Conservation (phyloP, 495 filamentous ascomycete species). For the Daldinia childiae region DNA sequence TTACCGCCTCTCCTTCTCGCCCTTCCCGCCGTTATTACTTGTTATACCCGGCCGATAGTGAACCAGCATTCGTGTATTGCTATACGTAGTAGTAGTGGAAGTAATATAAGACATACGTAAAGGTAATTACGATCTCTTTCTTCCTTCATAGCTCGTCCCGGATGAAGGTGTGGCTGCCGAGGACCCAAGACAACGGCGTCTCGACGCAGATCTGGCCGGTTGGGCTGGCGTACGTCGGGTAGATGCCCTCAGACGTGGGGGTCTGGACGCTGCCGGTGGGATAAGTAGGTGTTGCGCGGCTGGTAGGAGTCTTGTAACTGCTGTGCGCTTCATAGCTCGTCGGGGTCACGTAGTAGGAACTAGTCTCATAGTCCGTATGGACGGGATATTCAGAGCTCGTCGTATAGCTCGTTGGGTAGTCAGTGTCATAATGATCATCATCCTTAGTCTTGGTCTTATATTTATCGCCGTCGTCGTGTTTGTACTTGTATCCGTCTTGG, state of each 20-base stretch:
- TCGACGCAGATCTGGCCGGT: neutral
- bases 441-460: neutral
- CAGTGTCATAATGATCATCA: neutral
- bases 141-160: constrained; percentile 3
- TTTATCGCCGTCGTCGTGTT: neutral
- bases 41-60: neutral
- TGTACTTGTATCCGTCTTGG: neutral
- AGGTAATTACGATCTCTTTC: too few relatives aligned
- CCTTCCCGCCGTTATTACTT: neutral
- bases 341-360: neutral
- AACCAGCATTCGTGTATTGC: too few relatives aligned
- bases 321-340: neutral
- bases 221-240: constrained; percentile 3
- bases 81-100: neutral
- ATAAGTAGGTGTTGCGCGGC: neutral
- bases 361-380: neutral
- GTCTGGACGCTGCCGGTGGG: neutral
- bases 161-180: constrained; percentile 3
- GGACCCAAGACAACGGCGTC: constrained; percentile 8
- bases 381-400: neutral
- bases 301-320: neutral
- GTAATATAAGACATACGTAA: neutral
- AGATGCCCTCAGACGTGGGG: neutral
- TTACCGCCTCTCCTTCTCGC: neutral
- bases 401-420: neutral